These are phyloP conservation scores for Ampelomyces quisqualis DNA, from an alignment of 2,329 filamentous ascomycete species.

Conservation along the genomic window DNA sequence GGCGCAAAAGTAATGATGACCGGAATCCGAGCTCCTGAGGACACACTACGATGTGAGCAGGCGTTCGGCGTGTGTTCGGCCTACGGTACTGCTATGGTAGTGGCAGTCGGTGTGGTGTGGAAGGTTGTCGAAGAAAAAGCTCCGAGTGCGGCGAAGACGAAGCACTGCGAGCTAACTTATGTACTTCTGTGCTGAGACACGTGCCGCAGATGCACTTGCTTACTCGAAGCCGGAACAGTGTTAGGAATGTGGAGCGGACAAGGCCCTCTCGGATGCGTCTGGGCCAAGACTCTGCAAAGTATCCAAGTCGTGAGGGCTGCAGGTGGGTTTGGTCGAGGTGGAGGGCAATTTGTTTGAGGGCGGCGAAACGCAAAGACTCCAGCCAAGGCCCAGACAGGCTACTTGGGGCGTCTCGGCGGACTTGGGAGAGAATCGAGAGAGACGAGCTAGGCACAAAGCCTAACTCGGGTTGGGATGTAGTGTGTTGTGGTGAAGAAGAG, in stretches of 20 bases:
- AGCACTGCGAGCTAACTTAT: neutral
- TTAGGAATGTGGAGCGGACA: slow-evolving; percentile 1
- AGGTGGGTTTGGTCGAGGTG: slow-evolving; percentile 7
- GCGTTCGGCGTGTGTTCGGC: slow-evolving; percentile 15
- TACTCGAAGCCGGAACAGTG: slow-evolving; percentile 7
- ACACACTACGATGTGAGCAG: no score
- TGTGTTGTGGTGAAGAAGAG: neutral
- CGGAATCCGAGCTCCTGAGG: neutral
- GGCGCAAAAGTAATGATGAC: slow-evolving; percentile 1
- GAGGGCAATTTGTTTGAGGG: slow-evolving; percentile 26
- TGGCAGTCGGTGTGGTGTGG: no score
- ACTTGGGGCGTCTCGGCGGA: slow-evolving; percentile 12
- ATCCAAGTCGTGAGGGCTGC: slow-evolving; percentile 6
- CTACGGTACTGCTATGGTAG: slow-evolving; percentile 4
- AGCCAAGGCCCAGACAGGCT: slow-evolving; percentile 19
- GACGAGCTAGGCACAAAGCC: slow-evolving; percentile 10
- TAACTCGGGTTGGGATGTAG: slow-evolving; percentile 1
- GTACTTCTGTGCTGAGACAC: neutral
- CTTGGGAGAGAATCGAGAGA: slow-evolving; percentile 4
- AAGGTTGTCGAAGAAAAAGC: neutral
- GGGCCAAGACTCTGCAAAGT: slow-evolving; percentile 12
- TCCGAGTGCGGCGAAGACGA: neutral
- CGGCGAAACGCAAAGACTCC: slow-evolving; percentile 20
- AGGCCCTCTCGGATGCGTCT: slow-evolving; percentile 10
- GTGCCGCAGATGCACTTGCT: neutral